phyloP scores from a whole-genome alignment of 129 eudicot species.

The Flaveria robusta region DNA sequence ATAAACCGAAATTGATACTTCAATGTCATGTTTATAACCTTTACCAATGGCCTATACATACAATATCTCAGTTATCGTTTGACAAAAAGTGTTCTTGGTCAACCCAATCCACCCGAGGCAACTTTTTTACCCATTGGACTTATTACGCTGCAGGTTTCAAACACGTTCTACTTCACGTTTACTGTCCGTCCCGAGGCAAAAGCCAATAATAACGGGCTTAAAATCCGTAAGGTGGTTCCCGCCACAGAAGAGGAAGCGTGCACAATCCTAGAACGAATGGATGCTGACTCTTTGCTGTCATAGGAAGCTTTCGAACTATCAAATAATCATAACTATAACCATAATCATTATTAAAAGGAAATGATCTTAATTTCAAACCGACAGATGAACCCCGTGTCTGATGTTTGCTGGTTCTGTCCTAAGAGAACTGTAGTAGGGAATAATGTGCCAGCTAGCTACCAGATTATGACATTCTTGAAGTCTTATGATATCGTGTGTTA shows the following conservation, averaged over 20 bases:
- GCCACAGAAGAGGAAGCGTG: conserved; percentile 99
- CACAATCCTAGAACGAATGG: conserved; percentile 80
- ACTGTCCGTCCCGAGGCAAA: conserved; percentile 85
- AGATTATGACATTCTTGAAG: neutral
- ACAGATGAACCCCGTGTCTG: neutral
- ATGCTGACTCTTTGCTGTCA: conserved; percentile 56
- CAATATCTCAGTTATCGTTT: neutral
- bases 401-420: neutral
- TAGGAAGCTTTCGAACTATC: conserved; percentile 4
- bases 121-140: neutral
- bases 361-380: neutral
- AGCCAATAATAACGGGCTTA: conserved; percentile 55
- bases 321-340: conserved; percentile 3
- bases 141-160: conserved; percentile 65
- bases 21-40: no score
- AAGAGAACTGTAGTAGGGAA: conserved; percentile 20
- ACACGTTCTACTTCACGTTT: conserved; percentile 92
- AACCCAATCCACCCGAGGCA: neutral
- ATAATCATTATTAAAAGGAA: neutral
- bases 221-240: conserved; percentile 90
- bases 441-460: conserved; percentile 20
- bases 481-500: neutral
- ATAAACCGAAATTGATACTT: neutral
- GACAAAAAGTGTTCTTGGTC: neutral
- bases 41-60: no score